Evolutionary conservation across 1,139 yeast genomes (phyloP), one percentile per base, ranked within the genome.

Genomic region (Lodderomyces pseudojiufengensis): DNA sequence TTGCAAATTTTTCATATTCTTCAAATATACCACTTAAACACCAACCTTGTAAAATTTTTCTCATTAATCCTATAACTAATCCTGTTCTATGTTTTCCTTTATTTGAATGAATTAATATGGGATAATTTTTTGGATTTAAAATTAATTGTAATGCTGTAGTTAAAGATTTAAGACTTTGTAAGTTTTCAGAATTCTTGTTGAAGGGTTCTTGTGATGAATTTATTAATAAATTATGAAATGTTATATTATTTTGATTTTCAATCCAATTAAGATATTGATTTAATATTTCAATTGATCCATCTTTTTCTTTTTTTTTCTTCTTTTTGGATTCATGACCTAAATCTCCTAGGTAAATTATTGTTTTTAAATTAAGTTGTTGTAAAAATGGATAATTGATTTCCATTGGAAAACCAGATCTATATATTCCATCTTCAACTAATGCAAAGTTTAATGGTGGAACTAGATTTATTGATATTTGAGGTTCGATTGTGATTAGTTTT

Each of bases 71-170:
- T 12, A 88, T 94, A 31, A 88, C 67, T 2, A 92, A 88, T 0
- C 97, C 97, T 1, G 87, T 90, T 33, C 98, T 63, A 55, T 92
- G 98, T 56, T 92, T 90, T 7, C 98, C 97, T 61, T 92, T 92
- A 56, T 90, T 87, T 3, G 96, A 86, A 57, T 92, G 97, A 11
- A 92, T 76, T 41, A 92, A 66, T 24, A 90, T 78, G 1, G 98
- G 97, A 54, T 84, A 84, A 56, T 88, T 87, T 20, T 80, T 75
- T 37, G 73, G 69, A 52, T 87, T 83, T 31, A 84, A 57, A 41
- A 86, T 69, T 29, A 85, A 55, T 42, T 76, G 72, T 36, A 90
- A 63, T 1, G 95, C 87, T 18, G 65, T 58, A 13, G 76, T 67
- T 40, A 87, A 69, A 6, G 82, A 76, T 7, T 63, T 65, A 38